Percentiles rank a stretch among this genome's conserved stretches.
Conservation (phyloP, 1,284 basidiomycete genomes). For the Malassezia japonica region DNA sequence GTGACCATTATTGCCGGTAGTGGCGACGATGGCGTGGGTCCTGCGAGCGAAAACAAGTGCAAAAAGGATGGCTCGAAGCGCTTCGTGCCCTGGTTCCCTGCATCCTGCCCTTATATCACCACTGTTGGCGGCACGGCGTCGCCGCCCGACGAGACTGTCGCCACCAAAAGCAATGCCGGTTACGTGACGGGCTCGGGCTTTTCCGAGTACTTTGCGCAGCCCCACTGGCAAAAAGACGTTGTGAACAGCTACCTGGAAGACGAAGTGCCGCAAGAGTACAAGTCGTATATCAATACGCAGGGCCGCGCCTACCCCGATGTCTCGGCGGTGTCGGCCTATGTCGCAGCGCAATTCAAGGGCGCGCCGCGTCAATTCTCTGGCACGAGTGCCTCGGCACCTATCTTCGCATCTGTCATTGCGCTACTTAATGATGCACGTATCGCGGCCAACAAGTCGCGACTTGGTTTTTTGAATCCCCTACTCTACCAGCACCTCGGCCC, state of each 20-base stretch:
- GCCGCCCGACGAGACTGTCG: slow-evolving; percentile 30
- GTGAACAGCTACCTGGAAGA: slow-evolving; percentile 55
- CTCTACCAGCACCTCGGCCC: neutral
- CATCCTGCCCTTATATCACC: slow-evolving; percentile 57
- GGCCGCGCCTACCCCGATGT: slow-evolving; percentile 63
- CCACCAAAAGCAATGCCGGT: slow-evolving; percentile 32
- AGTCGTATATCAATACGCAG: slow-evolving; percentile 53
- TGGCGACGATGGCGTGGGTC: slow-evolving; percentile 61
- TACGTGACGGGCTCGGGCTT: slow-evolving; percentile 63
- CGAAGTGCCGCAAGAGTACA: slow-evolving; percentile 39
- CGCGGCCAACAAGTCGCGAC: neutral
- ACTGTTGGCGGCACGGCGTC: slow-evolving; percentile 57
- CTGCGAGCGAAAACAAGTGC: slow-evolving; percentile 46
- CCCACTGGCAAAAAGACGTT: slow-evolving; percentile 55
- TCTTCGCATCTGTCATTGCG: slow-evolving; percentile 2
- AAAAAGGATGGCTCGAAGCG: slow-evolving; percentile 37
- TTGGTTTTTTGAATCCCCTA: slow-evolving; percentile 10
- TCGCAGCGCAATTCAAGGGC: neutral
- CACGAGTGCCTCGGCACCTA: slow-evolving; percentile 1
- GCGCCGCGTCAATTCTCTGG: neutral
- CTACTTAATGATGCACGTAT: slow-evolving; percentile 10
- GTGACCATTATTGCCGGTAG: slow-evolving; percentile 60
- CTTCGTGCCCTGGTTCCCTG: slow-evolving; percentile 66
- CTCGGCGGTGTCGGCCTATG: slow-evolving; percentile 32
- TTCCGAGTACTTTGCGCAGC: slow-evolving; percentile 58